These are phyloP conservation scores for Conringia planisiliqua DNA, from an alignment of 345 rosid genomes.

Conservation along the genomic window DNA sequence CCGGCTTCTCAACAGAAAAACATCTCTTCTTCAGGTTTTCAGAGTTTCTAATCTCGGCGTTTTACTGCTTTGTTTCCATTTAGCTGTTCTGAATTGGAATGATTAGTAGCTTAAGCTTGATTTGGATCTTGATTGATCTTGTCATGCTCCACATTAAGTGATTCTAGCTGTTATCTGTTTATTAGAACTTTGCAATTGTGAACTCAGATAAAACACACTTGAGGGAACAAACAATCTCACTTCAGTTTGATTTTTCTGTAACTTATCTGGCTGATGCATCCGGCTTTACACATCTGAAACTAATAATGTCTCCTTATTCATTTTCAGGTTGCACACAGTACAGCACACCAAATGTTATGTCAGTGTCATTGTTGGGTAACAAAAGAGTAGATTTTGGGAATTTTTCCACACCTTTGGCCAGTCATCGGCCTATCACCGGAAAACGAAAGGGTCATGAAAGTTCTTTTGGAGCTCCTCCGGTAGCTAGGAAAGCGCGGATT, in stretches of 20 bases:
- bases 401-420: slow-evolving; percentile 31
- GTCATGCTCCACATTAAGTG: neutral
- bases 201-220: neutral
- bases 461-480: slow-evolving; percentile 36
- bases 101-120: neutral
- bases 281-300: neutral
- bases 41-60: neutral
- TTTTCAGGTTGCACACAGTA: slow-evolving; percentile 38
- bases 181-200: neutral
- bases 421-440: slow-evolving; percentile 33
- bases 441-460: slow-evolving; percentile 46
- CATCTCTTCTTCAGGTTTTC: slow-evolving; percentile 13
- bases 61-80: neutral
- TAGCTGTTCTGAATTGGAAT: neutral
- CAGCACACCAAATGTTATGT: slow-evolving; percentile 38
- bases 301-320: neutral
- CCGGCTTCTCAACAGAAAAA: neutral
- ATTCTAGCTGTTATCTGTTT: neutral
- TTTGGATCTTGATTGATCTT: neutral
- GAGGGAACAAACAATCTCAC: neutral
- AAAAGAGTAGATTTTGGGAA: slow-evolving; percentile 18
- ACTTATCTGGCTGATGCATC: neutral
- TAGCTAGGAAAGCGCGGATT: slow-evolving; percentile 45
- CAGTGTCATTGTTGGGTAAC: slow-evolving; percentile 36
- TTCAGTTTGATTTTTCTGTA: neutral